A percentile compares a stretch with the other conserved stretches of the same genome.
Evolutionary conservation across 306 rosid genomes (phyloP).

Genomic region (Citrullus mucosospermus): DNA sequence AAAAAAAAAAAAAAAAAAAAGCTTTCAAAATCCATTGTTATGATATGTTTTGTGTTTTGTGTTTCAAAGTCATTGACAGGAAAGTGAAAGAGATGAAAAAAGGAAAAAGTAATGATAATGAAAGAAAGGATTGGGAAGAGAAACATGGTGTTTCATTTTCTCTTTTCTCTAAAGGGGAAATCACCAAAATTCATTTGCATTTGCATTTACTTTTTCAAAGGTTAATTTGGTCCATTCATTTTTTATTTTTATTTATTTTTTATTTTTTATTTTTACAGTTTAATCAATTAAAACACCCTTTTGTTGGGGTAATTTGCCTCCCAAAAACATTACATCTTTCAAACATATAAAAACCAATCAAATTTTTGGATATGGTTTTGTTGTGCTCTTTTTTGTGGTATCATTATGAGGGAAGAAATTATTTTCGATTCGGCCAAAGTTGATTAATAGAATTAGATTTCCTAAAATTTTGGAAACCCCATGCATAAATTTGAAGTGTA

Average conservation of each 20-base stretch:
- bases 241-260: too few relatives aligned
- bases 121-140: constrained; percentile 37
- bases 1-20: too few relatives aligned
- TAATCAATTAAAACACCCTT: constrained; percentile 16
- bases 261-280: neutral
- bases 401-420: neutral
- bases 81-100: neutral
- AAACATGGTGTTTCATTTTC: constrained; percentile 52
- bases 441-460: neutral
- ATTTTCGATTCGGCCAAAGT: neutral
- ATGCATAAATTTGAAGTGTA: neutral
- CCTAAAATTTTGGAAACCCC: neutral
- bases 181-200: constrained; percentile 9
- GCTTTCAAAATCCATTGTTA: neutral
- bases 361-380: neutral
- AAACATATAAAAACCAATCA: neutral
- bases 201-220: neutral
- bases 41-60: neutral
- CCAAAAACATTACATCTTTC: constrained; percentile 6
- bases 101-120: constrained; percentile 24
- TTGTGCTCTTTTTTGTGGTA: neutral
- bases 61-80: neutral
- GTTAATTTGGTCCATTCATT: constrained; percentile 24
- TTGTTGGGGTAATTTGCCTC: constrained; percentile 24
- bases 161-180: constrained; percentile 15